A percentile compares a stretch with the other conserved stretches of the same genome.
Evolutionary conservation across 2,329 filamentous ascomycete species (phyloP).

Genomic region (Akanthomyces lecanii): DNA sequence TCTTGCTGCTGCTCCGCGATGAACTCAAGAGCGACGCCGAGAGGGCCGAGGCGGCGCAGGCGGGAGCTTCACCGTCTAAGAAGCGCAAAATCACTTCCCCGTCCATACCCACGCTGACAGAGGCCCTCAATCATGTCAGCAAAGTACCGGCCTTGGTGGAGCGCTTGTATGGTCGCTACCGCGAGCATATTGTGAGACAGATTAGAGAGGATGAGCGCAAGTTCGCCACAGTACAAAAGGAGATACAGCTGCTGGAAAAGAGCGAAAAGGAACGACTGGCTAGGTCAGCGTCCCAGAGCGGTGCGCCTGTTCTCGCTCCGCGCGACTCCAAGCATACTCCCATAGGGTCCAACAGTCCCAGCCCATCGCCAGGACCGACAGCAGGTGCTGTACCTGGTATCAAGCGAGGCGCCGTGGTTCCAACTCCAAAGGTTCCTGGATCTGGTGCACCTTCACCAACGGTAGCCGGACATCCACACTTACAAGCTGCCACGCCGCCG

Average conservation of each 20-base stretch:
- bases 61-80: conserved; percentile 50
- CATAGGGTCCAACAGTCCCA: conserved; percentile 24
- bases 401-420: conserved; percentile 30
- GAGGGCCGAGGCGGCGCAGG: conserved; percentile 28
- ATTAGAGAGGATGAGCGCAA: conserved; percentile 71
- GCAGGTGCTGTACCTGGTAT: conserved; percentile 21
- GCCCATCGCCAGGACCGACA: conserved; percentile 23
- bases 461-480: conserved; percentile 27
- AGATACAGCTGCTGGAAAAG: conserved; percentile 65
- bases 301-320: conserved; percentile 30
- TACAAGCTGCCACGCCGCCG: conserved; percentile 27
- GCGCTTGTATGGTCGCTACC: conserved; percentile 71
- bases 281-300: conserved; percentile 33
- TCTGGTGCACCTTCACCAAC: conserved; percentile 22
- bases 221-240: conserved; percentile 59
- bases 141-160: conserved; percentile 67
- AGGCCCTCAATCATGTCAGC: conserved; percentile 61
- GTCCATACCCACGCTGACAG: conserved; percentile 58
- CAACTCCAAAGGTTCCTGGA: conserved; percentile 32
- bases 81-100: conserved; percentile 73
- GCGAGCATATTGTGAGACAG: conserved; percentile 61
- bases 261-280: conserved; percentile 35
- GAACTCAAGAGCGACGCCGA: conserved; percentile 56
- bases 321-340: conserved; percentile 29
- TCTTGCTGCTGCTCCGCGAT: conserved; percentile 70